Evolutionary conservation across 2,329 filamentous ascomycete genomes (phyloP), one percentile per base, ranked within the genome.

Genomic region (Fusarium abutilonis): DNA sequence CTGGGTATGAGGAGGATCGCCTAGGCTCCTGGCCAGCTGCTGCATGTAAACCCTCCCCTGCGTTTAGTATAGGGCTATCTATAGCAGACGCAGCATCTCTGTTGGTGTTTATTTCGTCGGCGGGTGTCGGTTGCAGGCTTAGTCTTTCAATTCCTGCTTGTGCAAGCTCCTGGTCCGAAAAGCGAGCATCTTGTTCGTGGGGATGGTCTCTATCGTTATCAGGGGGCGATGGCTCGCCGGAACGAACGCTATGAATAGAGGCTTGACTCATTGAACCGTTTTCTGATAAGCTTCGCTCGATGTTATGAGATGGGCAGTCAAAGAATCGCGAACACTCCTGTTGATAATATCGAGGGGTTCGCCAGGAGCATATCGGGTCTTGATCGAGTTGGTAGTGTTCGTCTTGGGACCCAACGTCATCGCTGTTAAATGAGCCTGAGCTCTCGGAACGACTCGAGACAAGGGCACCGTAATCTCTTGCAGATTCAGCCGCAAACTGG

Each of bases 301-400:
- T 64, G 15, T 73, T 59, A 53, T 83, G 81, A 4, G 79, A 77
- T 29, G 81, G 81, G 39, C 81, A 83, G 70, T 83, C 82, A 53
- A 81, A 77, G 68, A 75, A 83, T 42, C 76, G 76, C 10, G 75
- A 75, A 66, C 80, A 82, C 68, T 83, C 81, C 44, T 77, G 74
- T 46, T 79, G 75, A 61, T 79, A 66, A 40, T 74, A 79, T 13
- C 72, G 70, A 15, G 68, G 19, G 9, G 74, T 79, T 45, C 74
- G 75, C 74, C 78, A 80, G 32, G 65, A 74, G 55, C 79, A 82
- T 28, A 46, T 43, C 34, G 43, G 32, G 8, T 56, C 38, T 28
- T 48, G 32, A 4, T 38, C 32, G 28, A 32, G 45, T 17, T 44
- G 58, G 4, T 59, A 29, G 28, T 44, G 52, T 49, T 50, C 60